Evolutionary conservation across 2,329 filamentous ascomycete genomes (phyloP).

Genomic region (Ophiognomonia clavigignenti-juglandacearum): DNA sequence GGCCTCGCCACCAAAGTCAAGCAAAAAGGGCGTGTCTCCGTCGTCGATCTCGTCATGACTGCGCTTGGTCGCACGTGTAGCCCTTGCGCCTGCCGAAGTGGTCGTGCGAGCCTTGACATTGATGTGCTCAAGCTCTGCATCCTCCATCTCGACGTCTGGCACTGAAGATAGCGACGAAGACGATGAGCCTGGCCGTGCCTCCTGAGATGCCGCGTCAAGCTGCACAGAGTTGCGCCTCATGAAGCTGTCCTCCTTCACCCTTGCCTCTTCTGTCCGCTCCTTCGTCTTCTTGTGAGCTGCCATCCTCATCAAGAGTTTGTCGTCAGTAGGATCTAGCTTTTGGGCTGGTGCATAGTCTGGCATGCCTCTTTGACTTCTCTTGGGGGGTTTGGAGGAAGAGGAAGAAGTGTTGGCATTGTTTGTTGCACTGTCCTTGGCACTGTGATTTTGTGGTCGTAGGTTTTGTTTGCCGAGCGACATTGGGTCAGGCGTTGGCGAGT

Average conservation of each 20-base stretch:
- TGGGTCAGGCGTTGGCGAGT: slow-evolving; percentile 6
- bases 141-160: slow-evolving; percentile 18
- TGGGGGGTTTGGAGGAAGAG: slow-evolving; percentile 1
- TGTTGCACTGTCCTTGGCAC: not conserved
- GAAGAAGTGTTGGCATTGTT: not conserved
- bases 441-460: too few species aligned
- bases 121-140: slow-evolving; percentile 4
- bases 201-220: slow-evolving; percentile 2
- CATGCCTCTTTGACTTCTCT: slow-evolving; percentile 12
- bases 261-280: slow-evolving; percentile 7
- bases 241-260: slow-evolving; percentile 7
- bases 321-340: slow-evolving; percentile 9
- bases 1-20: slow-evolving; percentile 43
- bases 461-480: slow-evolving; percentile 1
- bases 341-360: slow-evolving; percentile 14
- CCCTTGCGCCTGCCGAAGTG: slow-evolving; percentile 29
- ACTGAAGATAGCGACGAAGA: slow-evolving; percentile 15
- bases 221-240: slow-evolving; percentile 4
- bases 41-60: slow-evolving; percentile 51
- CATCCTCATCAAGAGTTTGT: slow-evolving; percentile 4
- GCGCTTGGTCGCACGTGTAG: slow-evolving; percentile 48
- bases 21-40: slow-evolving; percentile 46
- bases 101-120: not conserved
- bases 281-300: slow-evolving; percentile 6
- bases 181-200: slow-evolving; percentile 1